Evolutionary conservation across 306 rosid species (phyloP).

Genomic region (Rosa multiflora): DNA sequence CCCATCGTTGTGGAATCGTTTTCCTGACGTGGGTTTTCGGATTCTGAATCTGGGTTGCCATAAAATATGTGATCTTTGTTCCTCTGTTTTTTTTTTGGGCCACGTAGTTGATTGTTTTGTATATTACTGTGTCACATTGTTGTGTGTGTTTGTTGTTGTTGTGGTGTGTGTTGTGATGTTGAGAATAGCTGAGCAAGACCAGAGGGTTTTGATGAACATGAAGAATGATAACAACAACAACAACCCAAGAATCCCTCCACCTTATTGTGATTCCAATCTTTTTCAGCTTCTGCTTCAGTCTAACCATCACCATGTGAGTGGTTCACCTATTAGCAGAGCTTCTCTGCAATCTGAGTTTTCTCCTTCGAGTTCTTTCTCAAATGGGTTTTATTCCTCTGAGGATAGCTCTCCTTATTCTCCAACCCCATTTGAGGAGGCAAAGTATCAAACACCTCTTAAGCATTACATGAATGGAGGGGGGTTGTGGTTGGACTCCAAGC

Average conservation of each 20-base stretch:
- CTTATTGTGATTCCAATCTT: slow-evolving; percentile 16
- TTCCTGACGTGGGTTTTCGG: slow-evolving; percentile 26
- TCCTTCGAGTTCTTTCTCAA: slow-evolving; percentile 32
- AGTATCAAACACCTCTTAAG: slow-evolving; percentile 17
- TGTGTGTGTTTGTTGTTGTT: background rate
- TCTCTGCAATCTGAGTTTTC: slow-evolving; percentile 29
- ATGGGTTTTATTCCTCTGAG: slow-evolving; percentile 22
- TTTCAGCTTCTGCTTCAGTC: slow-evolving; percentile 17
- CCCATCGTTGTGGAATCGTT: background rate
- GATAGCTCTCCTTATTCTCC: slow-evolving; percentile 16
- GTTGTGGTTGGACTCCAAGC: slow-evolving; percentile 14
- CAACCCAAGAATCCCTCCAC: slow-evolving; percentile 10
- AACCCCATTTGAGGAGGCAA: slow-evolving; percentile 24
- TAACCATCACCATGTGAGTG: slow-evolving; percentile 18
- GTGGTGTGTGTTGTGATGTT: slow-evolving; percentile 16
- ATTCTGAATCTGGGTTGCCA: slow-evolving; percentile 22
- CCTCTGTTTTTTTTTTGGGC: background rate
- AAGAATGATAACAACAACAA: slow-evolving; percentile 17
- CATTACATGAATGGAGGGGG: slow-evolving; percentile 15
- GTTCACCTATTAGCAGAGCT: slow-evolving; percentile 32
- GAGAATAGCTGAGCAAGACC: slow-evolving; percentile 23
- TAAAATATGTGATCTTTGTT: background rate
- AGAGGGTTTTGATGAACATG: slow-evolving; percentile 22
- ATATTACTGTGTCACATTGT: background rate
- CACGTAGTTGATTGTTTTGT: slow-evolving; percentile 5